A percentile compares a stretch with the other conserved stretches of the same genome.
These are phyloP conservation scores for Fraxinus albicans DNA, from an alignment of 305 asterid genomes.

Conservation along the genomic window DNA sequence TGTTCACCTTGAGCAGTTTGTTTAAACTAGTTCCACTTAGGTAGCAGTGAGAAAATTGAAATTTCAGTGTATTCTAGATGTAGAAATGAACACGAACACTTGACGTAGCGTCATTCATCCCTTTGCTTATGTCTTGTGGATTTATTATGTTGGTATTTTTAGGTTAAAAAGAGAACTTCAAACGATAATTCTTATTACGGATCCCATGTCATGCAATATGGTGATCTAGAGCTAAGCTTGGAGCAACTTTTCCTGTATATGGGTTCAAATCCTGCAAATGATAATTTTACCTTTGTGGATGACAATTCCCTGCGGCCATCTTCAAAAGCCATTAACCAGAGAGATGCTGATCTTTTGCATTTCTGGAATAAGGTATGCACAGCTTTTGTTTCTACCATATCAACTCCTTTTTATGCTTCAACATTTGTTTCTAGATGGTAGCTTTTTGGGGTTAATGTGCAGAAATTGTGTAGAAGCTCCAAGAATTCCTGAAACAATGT, in stretches of 20 bases:
- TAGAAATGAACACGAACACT: not conserved
- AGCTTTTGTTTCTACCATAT: not conserved
- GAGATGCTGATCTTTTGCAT: conserved; percentile 94
- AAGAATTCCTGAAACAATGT: not conserved
- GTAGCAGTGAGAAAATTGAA: not conserved
- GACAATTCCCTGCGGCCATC: conserved; percentile 52
- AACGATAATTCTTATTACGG: conserved; percentile 57
- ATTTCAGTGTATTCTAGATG: not conserved
- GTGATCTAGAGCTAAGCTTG: conserved; percentile 53
- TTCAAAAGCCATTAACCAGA: conserved; percentile 71
- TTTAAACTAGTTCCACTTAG: not conserved
- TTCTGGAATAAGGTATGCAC: conserved; percentile 88
- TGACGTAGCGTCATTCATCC: not conserved
- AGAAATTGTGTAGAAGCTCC: not conserved
- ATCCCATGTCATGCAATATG: conserved; percentile 98
- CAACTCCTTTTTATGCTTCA: not conserved
- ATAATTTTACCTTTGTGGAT: conserved; percentile 54
- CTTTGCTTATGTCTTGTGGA: not conserved
- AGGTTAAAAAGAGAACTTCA: conserved; percentile 81
- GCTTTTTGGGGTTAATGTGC: not conserved
- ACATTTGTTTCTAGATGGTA: not conserved
- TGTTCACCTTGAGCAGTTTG: not conserved
- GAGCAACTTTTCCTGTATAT: conserved; percentile 60
- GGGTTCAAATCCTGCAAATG: conserved; percentile 90
- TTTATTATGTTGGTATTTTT: conserved; percentile 21